These are phyloP conservation scores for Hortiboletus flavorubellus DNA, from an alignment of 768 basidiomycete species.

Conservation along the genomic window DNA sequence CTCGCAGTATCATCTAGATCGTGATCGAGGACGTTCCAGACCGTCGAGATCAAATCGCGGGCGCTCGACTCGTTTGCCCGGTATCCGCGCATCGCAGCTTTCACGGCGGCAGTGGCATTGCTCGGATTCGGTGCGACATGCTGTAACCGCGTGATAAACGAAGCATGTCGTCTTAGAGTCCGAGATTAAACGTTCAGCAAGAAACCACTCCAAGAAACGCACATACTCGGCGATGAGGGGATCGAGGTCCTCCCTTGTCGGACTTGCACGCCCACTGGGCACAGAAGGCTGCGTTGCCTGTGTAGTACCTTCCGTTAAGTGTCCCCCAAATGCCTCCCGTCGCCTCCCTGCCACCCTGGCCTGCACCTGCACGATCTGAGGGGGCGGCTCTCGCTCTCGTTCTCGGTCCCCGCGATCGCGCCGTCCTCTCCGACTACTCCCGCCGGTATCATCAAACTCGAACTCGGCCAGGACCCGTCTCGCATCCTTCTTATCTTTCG, in stretches of 20 bases:
- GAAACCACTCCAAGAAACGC: background rate
- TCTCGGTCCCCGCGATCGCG: constrained; percentile 47
- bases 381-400: constrained; percentile 42
- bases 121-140: constrained; percentile 53
- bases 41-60: constrained; percentile 79
- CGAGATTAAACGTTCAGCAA: background rate
- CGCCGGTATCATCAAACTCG: constrained; percentile 60
- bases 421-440: constrained; percentile 43
- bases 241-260: constrained; percentile 45
- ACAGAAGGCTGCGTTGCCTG: constrained; percentile 13
- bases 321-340: constrained; percentile 60
- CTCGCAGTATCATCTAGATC: constrained; percentile 72
- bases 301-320: constrained; percentile 39
- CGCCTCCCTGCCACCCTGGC: constrained; percentile 41
- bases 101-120: constrained; percentile 58
- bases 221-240: constrained; percentile 54
- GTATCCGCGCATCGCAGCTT: constrained; percentile 77
- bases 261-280: constrained; percentile 30
- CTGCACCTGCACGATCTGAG: constrained; percentile 20
- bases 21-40: constrained; percentile 75
- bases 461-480: constrained; percentile 63
- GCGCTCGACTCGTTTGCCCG: constrained; percentile 73
- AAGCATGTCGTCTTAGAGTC: constrained; percentile 57
- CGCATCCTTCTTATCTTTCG: constrained; percentile 66
- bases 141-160: constrained; percentile 63